Evolutionary conservation across 495 filamentous ascomycete genomes (phyloP).

Genomic region (Daldinia vernicosa): DNA sequence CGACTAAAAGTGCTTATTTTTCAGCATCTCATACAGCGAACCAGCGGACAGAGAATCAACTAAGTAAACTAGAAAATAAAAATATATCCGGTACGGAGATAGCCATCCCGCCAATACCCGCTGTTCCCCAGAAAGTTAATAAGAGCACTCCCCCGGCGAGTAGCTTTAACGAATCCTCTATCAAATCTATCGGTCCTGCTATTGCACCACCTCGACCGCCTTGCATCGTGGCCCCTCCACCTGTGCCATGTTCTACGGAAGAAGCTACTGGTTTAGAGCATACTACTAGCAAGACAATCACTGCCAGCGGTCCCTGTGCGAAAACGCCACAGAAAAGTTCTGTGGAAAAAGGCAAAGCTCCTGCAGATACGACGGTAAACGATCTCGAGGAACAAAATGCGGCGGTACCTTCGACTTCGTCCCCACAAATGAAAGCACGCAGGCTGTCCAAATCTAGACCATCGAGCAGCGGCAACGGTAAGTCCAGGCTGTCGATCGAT

Average conservation of each 20-base stretch:
- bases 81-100: conserved; percentile 7
- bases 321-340: neutral
- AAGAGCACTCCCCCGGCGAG: conserved; percentile 21
- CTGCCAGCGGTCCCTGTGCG: neutral
- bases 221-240: conserved; percentile 7
- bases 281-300: neutral
- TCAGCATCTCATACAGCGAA: conserved; percentile 38
- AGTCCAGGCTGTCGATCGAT: neutral
- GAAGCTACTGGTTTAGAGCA: neutral
- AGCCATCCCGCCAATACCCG: conserved; percentile 9
- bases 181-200: conserved; percentile 42
- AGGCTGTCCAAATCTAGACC: neutral
- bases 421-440: neutral
- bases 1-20: conserved; percentile 43
- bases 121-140: conserved; percentile 6
- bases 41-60: conserved; percentile 10
- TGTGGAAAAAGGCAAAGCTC: neutral
- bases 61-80: neutral
- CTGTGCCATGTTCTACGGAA: neutral
- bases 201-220: conserved; percentile 36
- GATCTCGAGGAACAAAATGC: neutral
- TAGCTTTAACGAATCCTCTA: conserved; percentile 11
- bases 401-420: neutral
- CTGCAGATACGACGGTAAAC: neutral
- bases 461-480: neutral